Evolutionary conservation across 2,329 filamentous ascomycete genomes (phyloP).

Genomic region (Zarea fungicola): DNA sequence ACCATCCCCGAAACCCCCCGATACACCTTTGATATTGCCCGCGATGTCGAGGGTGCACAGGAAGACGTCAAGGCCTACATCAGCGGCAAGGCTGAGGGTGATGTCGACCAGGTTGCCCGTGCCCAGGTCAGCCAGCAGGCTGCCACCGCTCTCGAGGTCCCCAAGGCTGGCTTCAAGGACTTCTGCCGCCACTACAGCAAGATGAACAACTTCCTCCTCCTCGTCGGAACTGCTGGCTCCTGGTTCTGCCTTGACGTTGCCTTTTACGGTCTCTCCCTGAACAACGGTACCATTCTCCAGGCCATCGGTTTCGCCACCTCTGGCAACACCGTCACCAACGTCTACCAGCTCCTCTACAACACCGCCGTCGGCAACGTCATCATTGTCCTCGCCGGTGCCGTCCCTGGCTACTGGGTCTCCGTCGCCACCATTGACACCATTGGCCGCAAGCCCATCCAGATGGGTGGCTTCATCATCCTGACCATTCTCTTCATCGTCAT

Average conservation of each 20-base stretch:
- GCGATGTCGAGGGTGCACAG: constrained; percentile 68
- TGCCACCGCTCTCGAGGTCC: constrained; percentile 51
- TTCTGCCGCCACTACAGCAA: constrained; percentile 66
- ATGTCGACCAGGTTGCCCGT: constrained; percentile 63
- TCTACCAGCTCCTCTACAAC: constrained; percentile 67
- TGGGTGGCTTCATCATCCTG: constrained; percentile 56
- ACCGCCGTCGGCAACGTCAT: constrained; percentile 75
- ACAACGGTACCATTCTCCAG: constrained; percentile 66
- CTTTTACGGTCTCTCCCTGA: constrained; percentile 66
- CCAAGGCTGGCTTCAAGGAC: constrained; percentile 67
- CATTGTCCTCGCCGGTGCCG: constrained; percentile 70
- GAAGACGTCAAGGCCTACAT: constrained; percentile 74
- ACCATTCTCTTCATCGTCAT: constrained; percentile 58
- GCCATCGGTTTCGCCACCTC: constrained; percentile 66
- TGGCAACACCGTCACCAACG: constrained; percentile 38
- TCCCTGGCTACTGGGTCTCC: constrained; percentile 78
- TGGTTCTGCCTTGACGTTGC: constrained; percentile 70
- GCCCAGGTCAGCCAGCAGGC: constrained; percentile 51
- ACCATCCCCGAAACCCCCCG: constrained; percentile 85
- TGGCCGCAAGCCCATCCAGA: constrained; percentile 73
- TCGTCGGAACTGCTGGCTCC: constrained; percentile 74
- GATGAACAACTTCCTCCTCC: constrained; percentile 65
- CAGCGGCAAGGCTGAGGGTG: constrained; percentile 54
- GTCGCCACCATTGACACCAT: constrained; percentile 68
- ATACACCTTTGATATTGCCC: constrained; percentile 78